Evolutionary conservation across 2,329 filamentous ascomycete genomes (phyloP).

Genomic region (Cladobotryum protrusum): DNA sequence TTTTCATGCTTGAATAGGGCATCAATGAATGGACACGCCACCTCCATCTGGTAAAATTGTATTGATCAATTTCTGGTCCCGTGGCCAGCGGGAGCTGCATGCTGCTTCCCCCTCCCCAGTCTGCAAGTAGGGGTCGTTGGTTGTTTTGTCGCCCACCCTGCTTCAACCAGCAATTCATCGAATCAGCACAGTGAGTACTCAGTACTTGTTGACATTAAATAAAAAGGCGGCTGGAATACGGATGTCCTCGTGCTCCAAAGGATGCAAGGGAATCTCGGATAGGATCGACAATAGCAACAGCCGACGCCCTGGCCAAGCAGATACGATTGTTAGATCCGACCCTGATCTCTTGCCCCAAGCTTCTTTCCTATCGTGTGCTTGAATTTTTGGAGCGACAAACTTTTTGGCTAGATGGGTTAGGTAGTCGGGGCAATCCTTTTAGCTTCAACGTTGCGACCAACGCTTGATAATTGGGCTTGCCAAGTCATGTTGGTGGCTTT

Average conservation of each 20-base stretch:
- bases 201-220: no score
- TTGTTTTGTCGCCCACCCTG: background rate
- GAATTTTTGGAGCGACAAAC: conserved; percentile 1
- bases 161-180: background rate
- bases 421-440: background rate
- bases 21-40: background rate
- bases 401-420: background rate
- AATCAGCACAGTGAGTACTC: background rate
- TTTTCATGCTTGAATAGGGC: background rate
- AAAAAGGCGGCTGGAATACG: background rate
- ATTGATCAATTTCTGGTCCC: background rate
- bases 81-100: background rate
- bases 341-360: conserved; percentile 7
- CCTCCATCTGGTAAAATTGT: background rate
- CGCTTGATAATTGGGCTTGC: background rate
- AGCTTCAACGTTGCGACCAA: background rate
- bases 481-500: no score
- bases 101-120: background rate
- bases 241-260: background rate
- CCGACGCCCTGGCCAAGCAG: conserved; percentile 1
- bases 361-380: background rate
- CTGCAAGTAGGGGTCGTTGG: no score
- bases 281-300: conserved; percentile 12
- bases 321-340: conserved; percentile 8
- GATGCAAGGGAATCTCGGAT: conserved; percentile 2